phyloP scores from a whole-genome alignment of 2,329 filamentous ascomycete genomes.

The Dothideomycetes sp. region DNA sequence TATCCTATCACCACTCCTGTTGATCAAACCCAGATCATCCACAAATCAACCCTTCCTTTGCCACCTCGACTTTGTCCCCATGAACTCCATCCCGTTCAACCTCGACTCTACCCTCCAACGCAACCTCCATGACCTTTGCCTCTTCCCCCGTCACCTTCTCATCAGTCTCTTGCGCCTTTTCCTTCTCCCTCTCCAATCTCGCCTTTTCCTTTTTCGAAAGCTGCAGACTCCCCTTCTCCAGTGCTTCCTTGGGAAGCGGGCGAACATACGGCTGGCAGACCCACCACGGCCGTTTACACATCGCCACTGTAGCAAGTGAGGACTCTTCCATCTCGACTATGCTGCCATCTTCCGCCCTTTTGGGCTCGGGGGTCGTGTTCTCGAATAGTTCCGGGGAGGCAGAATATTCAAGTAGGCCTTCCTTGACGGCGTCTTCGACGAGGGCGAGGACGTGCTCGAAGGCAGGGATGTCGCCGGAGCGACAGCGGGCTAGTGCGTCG shows the following conservation, averaged over 20 bases:
- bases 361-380: slow-evolving; percentile 14
- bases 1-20: not conserved
- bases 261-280: slow-evolving; percentile 79
- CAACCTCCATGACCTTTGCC: slow-evolving; percentile 19
- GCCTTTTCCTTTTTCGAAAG: slow-evolving; percentile 56
- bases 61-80: slow-evolving; percentile 11
- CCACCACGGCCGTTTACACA: slow-evolving; percentile 79
- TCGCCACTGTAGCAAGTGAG: slow-evolving; percentile 52
- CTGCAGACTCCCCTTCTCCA: slow-evolving; percentile 67
- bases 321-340: slow-evolving; percentile 14
- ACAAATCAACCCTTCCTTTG: slow-evolving; percentile 12
- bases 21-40: slow-evolving; percentile 4
- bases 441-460: slow-evolving; percentile 68
- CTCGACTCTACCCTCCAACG: slow-evolving; percentile 18
- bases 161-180: slow-evolving; percentile 56
- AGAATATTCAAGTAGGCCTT: slow-evolving; percentile 58
- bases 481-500: slow-evolving; percentile 63
- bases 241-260: slow-evolving; percentile 76
- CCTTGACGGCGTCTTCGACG: slow-evolving; percentile 64
- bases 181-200: slow-evolving; percentile 24
- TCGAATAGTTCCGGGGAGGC: not conserved
- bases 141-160: slow-evolving; percentile 24
- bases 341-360: slow-evolving; percentile 7
- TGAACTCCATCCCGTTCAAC: slow-evolving; percentile 11
- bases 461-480: slow-evolving; percentile 59